These are phyloP conservation scores for Ascochyta viciae-villosae DNA, from an alignment of 2,329 filamentous ascomycete species.

Conservation along the genomic window DNA sequence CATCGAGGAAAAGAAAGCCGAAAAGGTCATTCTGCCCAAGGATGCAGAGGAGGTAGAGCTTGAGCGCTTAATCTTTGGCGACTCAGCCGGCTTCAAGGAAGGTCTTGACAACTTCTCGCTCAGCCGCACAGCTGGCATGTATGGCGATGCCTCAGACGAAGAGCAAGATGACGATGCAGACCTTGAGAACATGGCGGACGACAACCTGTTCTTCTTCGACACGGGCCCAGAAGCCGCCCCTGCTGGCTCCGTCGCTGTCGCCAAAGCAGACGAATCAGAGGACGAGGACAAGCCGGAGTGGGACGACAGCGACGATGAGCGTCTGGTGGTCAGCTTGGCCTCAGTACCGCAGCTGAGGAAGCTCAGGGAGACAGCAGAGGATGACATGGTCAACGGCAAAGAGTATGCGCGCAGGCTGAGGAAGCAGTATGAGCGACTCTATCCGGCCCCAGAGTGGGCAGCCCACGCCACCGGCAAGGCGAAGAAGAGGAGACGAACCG, in stretches of 20 bases:
- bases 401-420: conserved; percentile 85
- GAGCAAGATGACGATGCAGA: conserved; percentile 56
- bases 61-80: conserved; percentile 87
- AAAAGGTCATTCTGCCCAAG: conserved; percentile 61
- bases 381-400: conserved; percentile 84
- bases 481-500: conserved; percentile 57
- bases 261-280: conserved; percentile 50
- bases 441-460: conserved; percentile 69
- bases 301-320: conserved; percentile 96
- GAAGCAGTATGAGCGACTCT: conserved; percentile 73
- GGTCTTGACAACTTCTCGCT: conserved; percentile 69
- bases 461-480: conserved; percentile 52
- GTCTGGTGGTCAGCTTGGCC: conserved; percentile 81
- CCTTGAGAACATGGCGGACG: conserved; percentile 74
- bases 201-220: conserved; percentile 86
- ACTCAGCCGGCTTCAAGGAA: conserved; percentile 80
- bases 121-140: conserved; percentile 45
- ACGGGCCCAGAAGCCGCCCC: conserved; percentile 60
- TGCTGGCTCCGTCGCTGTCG: conserved; percentile 49
- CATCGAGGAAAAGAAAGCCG: conserved; percentile 30
- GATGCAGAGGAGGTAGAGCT: conserved; percentile 85
- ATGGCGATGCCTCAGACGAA: conserved; percentile 45
- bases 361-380: conserved; percentile 77
- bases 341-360: conserved; percentile 79
- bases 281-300: conserved; percentile 67